A percentile compares a stretch with the other conserved stretches of the same genome.
phyloP scores from a whole-genome alignment of 805 yeast species.

The Teunomyces barrocoloradensis region DNA sequence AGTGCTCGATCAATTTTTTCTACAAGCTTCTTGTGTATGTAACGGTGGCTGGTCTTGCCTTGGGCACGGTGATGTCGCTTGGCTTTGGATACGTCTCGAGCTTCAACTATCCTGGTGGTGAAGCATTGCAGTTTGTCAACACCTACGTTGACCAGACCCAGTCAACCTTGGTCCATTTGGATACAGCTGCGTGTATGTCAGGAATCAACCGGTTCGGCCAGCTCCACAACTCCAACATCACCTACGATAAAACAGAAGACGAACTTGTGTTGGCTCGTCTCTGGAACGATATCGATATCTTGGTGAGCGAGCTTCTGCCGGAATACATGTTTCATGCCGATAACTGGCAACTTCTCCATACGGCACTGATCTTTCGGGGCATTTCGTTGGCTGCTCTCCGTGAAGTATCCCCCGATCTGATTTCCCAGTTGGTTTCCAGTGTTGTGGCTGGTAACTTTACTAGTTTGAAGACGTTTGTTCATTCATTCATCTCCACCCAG shows the following conservation, averaged over 20 bases:
- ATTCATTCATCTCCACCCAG: constrained; percentile 16
- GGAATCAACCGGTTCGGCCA: constrained; percentile 80
- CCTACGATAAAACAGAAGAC: constrained; percentile 80
- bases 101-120: constrained; percentile 87
- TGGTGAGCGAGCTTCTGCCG: constrained; percentile 22
- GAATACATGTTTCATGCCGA: constrained; percentile 9
- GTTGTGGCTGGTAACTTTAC: constrained; percentile 10
- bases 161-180: constrained; percentile 60
- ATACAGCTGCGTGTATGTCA: constrained; percentile 80
- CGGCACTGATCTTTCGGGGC: constrained; percentile 18
- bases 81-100: constrained; percentile 62
- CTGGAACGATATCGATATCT: constrained; percentile 30
- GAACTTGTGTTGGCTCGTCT: constrained; percentile 24
- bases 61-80: constrained; percentile 39
- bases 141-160: constrained; percentile 27
- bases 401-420: too few relatives aligned
- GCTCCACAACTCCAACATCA: constrained; percentile 33
- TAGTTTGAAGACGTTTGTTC: constrained; percentile 12
- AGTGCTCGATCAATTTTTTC: constrained; percentile 11
- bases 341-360: constrained; percentile 22
- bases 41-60: constrained; percentile 23
- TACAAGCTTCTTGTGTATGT: constrained; percentile 26
- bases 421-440: background rate
- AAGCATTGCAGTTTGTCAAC: constrained; percentile 59
- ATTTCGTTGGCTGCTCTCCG: background rate